Percentiles rank a stretch among this genome's conserved stretches.
These are phyloP conservation scores for Cylindrodendrum hubeiense DNA, from an alignment of 2,329 filamentous ascomycete genomes.

Conservation along the genomic window DNA sequence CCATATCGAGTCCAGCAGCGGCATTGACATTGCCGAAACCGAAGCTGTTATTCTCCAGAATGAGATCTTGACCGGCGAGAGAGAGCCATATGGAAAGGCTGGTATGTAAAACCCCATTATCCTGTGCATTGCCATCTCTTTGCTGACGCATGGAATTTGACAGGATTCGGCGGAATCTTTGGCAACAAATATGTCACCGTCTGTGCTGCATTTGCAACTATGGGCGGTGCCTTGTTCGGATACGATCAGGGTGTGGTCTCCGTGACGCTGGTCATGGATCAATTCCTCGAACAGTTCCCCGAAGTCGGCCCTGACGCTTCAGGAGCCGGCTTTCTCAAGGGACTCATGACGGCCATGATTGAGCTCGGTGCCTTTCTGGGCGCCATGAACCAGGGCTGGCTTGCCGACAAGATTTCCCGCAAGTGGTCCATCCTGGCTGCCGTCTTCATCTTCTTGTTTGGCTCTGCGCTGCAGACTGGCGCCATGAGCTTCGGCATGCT, in stretches of 20 bases:
- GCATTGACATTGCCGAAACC: neutral
- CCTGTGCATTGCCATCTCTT: neutral
- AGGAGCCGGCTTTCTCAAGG: constrained; percentile 49
- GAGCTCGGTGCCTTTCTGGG: constrained; percentile 55
- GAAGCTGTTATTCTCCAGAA: neutral
- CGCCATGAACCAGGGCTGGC: constrained; percentile 26
- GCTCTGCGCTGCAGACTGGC: constrained; percentile 58
- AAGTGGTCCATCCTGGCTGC: constrained; percentile 50
- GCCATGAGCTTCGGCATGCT: constrained; percentile 56
- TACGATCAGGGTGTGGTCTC: constrained; percentile 52
- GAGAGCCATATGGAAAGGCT: constrained; percentile 20
- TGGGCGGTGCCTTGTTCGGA: constrained; percentile 28
- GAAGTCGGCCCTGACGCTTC: constrained; percentile 46
- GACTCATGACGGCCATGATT: constrained; percentile 62
- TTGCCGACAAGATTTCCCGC: constrained; percentile 45
- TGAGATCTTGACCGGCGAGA: constrained; percentile 3
- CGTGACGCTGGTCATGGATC: constrained; percentile 47
- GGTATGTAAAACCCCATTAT: neutral
- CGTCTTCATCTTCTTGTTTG: constrained; percentile 52
- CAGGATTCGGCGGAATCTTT: constrained; percentile 21
- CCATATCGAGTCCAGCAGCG: constrained; percentile 7
- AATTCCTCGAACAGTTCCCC: constrained; percentile 45
- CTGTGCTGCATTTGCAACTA: constrained; percentile 20
- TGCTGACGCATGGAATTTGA: neutral
- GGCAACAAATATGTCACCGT: constrained; percentile 24